Evolutionary conservation across 1,284 basidiomycete species (phyloP).

Genomic region (Sanguinoderma infundibulare): DNA sequence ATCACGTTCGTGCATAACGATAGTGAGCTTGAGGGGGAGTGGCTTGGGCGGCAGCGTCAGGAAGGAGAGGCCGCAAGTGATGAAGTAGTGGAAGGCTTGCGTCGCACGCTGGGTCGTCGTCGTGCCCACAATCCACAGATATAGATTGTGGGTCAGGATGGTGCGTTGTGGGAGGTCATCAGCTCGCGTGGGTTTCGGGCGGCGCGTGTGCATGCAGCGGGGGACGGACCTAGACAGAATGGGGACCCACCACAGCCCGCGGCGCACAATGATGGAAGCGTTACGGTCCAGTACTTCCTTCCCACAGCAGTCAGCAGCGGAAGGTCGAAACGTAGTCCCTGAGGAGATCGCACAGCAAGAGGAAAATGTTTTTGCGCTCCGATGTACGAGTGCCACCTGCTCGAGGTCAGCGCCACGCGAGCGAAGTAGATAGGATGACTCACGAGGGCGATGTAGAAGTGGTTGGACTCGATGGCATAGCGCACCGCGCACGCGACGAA

Average conservation of each 20-base stretch:
- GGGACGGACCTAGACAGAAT: background rate
- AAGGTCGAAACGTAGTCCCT: constrained; percentile 42
- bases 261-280: constrained; percentile 38
- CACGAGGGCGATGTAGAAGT: constrained; percentile 40
- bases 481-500: constrained; percentile 41
- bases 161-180: too few species aligned
- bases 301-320: constrained; percentile 45
- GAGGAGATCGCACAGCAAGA: constrained; percentile 42
- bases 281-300: constrained; percentile 32
- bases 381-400: constrained; percentile 37
- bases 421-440: constrained; percentile 2
- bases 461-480: constrained; percentile 43
- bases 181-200: too few species aligned
- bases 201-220: background rate
- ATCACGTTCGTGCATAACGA: constrained; percentile 38
- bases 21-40: too few species aligned
- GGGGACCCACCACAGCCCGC: constrained; percentile 36
- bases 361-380: constrained; percentile 38
- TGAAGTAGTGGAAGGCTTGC: too few species aligned
- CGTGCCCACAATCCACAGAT: too few species aligned
- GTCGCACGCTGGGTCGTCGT: too few species aligned
- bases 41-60: too few species aligned
- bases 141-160: too few species aligned
- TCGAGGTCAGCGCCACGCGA: constrained; percentile 2
- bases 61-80: too few species aligned